Evolutionary conservation across 495 filamentous ascomycete genomes (phyloP).

Genomic region (Xylaria grammica): DNA sequence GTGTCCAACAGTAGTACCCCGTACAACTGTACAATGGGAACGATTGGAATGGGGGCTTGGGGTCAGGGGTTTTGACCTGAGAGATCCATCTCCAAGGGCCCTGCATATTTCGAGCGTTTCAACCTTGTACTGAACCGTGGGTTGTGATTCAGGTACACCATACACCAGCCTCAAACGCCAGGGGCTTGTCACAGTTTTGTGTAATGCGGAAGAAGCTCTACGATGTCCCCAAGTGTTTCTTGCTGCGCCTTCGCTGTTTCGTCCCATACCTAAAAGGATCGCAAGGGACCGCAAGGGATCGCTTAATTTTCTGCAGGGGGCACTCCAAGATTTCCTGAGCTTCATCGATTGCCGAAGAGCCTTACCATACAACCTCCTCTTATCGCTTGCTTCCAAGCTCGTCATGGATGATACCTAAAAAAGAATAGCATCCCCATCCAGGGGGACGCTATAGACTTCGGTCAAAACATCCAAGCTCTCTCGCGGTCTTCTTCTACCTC

Average conservation of each 20-base stretch:
- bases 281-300: background rate
- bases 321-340: constrained; percentile 13
- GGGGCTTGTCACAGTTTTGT: constrained; percentile 11
- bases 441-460: background rate
- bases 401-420: constrained; percentile 11
- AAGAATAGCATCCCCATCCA: constrained; percentile 4
- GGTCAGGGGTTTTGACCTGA: background rate
- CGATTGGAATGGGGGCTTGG: background rate
- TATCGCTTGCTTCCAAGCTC: background rate
- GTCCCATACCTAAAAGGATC: constrained; percentile 8
- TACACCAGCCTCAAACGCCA: constrained; percentile 9
- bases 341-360: constrained; percentile 8
- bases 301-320: constrained; percentile 14
- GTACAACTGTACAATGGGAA: too few species aligned
- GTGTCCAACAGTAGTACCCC: too few species aligned
- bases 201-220: background rate
- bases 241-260: constrained; percentile 17
- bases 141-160: constrained; percentile 1
- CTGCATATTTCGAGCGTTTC: constrained; percentile 1
- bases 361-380: background rate
- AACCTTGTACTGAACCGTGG: background rate
- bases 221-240: constrained; percentile 1
- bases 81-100: background rate
- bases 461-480: background rate
- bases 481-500: background rate